Conservation (phyloP, 1,284 basidiomycete genomes). For the Porogramme epimiltina region DNA sequence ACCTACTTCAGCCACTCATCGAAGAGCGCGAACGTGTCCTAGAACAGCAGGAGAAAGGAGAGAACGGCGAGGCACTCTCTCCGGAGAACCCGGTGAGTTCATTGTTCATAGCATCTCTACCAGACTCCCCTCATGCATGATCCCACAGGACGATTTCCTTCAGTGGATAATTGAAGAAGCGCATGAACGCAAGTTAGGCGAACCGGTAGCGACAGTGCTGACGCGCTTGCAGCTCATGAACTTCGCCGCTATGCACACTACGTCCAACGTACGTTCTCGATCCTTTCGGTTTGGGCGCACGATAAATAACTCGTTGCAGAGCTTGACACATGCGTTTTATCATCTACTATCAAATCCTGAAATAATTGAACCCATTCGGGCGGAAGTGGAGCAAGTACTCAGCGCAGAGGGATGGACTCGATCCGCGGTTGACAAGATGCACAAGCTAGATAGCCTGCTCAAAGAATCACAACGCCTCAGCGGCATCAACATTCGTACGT, state of each 20-base stretch:
- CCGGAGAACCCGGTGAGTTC: no score
- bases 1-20: background rate
- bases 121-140: no score
- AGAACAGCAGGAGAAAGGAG: background rate
- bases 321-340: constrained; percentile 40
- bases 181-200: background rate
- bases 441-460: constrained; percentile 55
- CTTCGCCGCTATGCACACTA: constrained; percentile 36
- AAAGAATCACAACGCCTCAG: constrained; percentile 46
- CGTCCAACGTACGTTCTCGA: constrained; percentile 28
- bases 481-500: constrained; percentile 28
- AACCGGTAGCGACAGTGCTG: constrained; percentile 5
- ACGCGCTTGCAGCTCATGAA: constrained; percentile 19
- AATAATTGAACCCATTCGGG: constrained; percentile 42
- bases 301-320: constrained; percentile 24
- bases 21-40: background rate
- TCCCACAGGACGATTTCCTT: constrained; percentile 27
- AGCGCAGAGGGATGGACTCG: constrained; percentile 45
- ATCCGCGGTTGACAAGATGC: constrained; percentile 43
- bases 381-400: constrained; percentile 44
- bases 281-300: background rate
- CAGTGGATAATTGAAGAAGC: constrained; percentile 31
- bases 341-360: constrained; percentile 38
- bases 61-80: no score
- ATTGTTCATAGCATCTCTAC: no score